phyloP scores from a whole-genome alignment of 257 asterid genomes.

The Capsicum rhomboideum region DNA sequence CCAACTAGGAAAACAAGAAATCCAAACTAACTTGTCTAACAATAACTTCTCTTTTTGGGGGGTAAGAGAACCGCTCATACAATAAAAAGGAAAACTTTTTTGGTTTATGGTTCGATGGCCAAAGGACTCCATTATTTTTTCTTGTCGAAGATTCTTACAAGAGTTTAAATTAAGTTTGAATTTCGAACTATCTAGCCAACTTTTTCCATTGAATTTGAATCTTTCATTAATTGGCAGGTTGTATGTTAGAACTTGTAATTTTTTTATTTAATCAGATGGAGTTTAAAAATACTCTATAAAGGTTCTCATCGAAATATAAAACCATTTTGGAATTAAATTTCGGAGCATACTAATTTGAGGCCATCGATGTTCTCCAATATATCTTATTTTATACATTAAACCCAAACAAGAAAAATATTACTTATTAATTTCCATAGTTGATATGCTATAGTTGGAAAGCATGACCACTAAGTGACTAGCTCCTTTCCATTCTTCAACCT shows the following conservation, averaged over 20 bases:
- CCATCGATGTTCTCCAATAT: neutral
- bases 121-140: neutral
- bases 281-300: neutral
- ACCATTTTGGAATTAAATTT: neutral
- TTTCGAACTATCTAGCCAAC: too few species aligned
- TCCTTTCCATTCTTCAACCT: neutral
- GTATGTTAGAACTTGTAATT: neutral
- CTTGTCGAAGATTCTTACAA: neutral
- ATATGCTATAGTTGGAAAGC: neutral
- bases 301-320: neutral
- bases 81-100: neutral
- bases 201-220: too few species aligned
- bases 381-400: neutral
- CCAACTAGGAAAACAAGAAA: too few species aligned
- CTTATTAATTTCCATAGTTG: too few species aligned
- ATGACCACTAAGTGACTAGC: neutral
- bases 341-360: neutral
- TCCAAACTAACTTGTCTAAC: too few species aligned
- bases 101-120: neutral
- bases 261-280: neutral
- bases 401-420: neutral
- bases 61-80: neutral
- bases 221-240: neutral
- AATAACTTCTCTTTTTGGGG: too few species aligned
- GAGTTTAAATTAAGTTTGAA: neutral